Evolutionary conservation across 371 early-diverging fungal genomes (phyloP), one percentile per base, ranked within the genome.

Genomic region (Mucor ambiguus): DNA sequence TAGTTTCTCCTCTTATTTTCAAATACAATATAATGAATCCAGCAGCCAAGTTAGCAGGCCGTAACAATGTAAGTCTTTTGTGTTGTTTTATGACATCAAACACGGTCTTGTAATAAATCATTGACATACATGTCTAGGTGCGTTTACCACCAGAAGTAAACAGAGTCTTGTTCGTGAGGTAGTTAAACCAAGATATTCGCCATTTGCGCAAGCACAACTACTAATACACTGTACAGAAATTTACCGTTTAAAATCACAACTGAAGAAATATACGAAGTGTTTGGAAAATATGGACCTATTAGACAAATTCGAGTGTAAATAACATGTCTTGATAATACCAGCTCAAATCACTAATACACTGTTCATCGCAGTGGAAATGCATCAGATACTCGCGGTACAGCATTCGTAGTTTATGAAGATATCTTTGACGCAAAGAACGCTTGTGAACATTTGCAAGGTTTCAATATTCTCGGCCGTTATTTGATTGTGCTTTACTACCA

Each of bases 351-450:
- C 22, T 22, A 41, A 35, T 22, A 59, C 26, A 22, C 18, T 26
- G 33, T 29, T 9, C 61, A 12, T 12, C 37, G 0, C 37, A 87
- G 89, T 63, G 98, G 99, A 11, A 93, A 86, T 61, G 90, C 90
- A 20, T 78, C 82, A 38, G 95, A 95, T 62, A 98, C 99, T 2
- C 82, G 89, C 60, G 98, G 98, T 54, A 96, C 96, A 20, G 98
- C 96, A 22, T 98, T 93, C 80, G 97, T 98, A 22, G 91, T 96
- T 38, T 98, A 96, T 70, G 97, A 97, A 67, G 98, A 97, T 61
- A 96, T 98, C n/a, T 95, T 90, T 70, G 97, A 97, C 72, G 97
- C 98, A 35, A 96, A 97, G 75, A 91, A 92, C 28, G 99, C 99
- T 0, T 96, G 96, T 72, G 97, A 97, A 59, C 96, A 96, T 70